phyloP scores from a whole-genome alignment of 768 basidiomycete genomes.

The Lactarius tabidus region DNA sequence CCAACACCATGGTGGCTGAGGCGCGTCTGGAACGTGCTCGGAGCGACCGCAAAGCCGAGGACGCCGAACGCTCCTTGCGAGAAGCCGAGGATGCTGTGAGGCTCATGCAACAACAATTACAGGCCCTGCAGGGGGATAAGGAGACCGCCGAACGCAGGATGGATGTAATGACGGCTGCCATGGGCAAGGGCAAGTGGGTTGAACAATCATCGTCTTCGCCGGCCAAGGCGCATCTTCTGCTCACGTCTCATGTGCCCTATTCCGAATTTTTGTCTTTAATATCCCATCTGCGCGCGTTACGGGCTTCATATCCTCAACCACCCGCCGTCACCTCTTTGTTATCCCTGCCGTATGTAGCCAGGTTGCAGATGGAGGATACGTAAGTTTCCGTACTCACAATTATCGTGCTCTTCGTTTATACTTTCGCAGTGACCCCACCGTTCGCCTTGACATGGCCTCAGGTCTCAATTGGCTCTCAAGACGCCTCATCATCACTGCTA shows the following conservation, averaged over 20 bases:
- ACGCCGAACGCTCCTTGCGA: conserved; percentile 71
- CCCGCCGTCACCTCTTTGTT: conserved; percentile 74
- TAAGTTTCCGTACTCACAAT: conserved; percentile 42
- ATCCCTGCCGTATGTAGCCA: conserved; percentile 70
- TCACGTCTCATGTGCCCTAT: conserved; percentile 71
- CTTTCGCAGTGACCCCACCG: conserved; percentile 72
- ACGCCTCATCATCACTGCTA: conserved; percentile 76
- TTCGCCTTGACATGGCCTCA: conserved; percentile 90
- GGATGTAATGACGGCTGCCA: conserved; percentile 44
- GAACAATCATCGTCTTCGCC: conserved; percentile 36
- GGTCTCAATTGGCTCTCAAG: conserved; percentile 93
- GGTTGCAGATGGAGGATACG: conserved; percentile 81
- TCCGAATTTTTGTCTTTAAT: conserved; percentile 78
- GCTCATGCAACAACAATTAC: conserved; percentile 83
- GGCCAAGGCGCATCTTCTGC: conserved; percentile 40
- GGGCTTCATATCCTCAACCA: conserved; percentile 53
- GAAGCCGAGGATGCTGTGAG: conserved; percentile 85
- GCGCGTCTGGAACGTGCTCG: conserved; percentile 64
- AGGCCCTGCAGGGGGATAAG: conserved; percentile 63
- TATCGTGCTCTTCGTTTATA: conserved; percentile 24
- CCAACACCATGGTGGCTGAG: conserved; percentile 97
- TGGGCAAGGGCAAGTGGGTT: conserved; percentile 71
- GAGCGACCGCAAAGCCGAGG: conserved; percentile 71
- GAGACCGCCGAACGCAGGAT: conserved; percentile 54
- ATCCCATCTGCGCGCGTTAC: conserved; percentile 67